These are phyloP conservation scores for Fonsecaea pedrosoi DNA, from an alignment of 2,329 filamentous ascomycete species.

Conservation along the genomic window DNA sequence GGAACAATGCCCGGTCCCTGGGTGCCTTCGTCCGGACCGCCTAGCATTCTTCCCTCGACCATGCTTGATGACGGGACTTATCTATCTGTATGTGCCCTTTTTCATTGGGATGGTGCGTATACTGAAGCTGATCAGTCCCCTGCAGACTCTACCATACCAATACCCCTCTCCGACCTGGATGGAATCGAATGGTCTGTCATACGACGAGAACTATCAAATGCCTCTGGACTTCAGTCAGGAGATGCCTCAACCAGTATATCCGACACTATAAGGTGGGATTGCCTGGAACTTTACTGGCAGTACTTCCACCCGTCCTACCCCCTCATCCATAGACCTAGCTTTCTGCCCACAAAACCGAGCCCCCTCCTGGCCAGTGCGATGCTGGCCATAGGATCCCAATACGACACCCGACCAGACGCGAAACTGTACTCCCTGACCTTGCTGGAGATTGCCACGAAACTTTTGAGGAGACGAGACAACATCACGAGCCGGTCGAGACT, in stretches of 20 bases:
- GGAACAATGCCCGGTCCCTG: constrained; percentile 36
- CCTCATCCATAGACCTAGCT: constrained; percentile 46
- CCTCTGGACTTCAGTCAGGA: constrained; percentile 45
- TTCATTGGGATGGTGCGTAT: constrained; percentile 35
- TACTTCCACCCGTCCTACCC: constrained; percentile 48
- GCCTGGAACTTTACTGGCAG: constrained; percentile 47
- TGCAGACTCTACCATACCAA: constrained; percentile 47
- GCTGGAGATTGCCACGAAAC: constrained; percentile 45
- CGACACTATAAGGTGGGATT: constrained; percentile 48
- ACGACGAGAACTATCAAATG: constrained; percentile 48
- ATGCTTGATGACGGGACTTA: constrained; percentile 40
- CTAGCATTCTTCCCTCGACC: constrained; percentile 37
- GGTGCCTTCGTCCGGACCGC: constrained; percentile 38
- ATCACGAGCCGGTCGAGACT: constrained; percentile 46
- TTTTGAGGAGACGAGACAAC: constrained; percentile 42
- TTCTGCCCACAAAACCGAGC: constrained; percentile 44
- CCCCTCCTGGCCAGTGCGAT: constrained; percentile 46
- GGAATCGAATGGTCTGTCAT: constrained; percentile 47
- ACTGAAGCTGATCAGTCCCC: constrained; percentile 43
- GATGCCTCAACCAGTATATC: constrained; percentile 47
- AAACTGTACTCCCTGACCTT: constrained; percentile 46
- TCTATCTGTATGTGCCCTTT: constrained; percentile 39
- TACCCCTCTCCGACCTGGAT: constrained; percentile 51
- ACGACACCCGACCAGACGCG: constrained; percentile 45
- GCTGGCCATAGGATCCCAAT: constrained; percentile 48